Evolutionary conservation across 2,329 filamentous ascomycete genomes (phyloP).

Genomic region (Calonectria pteridis): DNA sequence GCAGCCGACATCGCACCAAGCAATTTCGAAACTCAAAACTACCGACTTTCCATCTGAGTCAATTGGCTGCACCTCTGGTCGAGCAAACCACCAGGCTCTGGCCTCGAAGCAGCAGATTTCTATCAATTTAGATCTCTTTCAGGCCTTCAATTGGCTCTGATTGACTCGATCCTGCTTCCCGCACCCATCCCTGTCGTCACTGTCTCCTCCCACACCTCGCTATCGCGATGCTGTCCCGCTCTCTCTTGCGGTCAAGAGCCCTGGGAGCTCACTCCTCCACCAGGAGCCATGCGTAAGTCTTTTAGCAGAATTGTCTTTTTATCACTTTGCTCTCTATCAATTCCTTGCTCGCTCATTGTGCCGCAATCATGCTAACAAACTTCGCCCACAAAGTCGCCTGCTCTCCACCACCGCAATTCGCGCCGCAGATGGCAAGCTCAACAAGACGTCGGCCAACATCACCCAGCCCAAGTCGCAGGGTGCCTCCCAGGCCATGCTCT

Average conservation of each 20-base stretch:
- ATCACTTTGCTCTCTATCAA: not conserved
- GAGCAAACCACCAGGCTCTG: constrained; percentile 24
- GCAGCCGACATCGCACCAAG: constrained; percentile 47
- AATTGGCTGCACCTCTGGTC: constrained; percentile 9
- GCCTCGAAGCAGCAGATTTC: constrained; percentile 26
- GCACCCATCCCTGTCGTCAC: constrained; percentile 13
- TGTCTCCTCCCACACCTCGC: constrained; percentile 12
- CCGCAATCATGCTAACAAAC: constrained; percentile 16
- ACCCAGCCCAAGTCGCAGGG: constrained; percentile 99
- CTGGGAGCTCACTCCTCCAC: constrained; percentile 42
- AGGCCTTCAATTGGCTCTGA: constrained; percentile 38
- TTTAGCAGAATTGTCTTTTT: not conserved
- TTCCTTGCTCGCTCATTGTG: not conserved
- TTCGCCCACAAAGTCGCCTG: constrained; percentile 55
- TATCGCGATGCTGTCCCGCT: constrained; percentile 47
- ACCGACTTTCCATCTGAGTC: constrained; percentile 10
- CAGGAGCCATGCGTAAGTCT: constrained; percentile 44
- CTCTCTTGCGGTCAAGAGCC: constrained; percentile 45
- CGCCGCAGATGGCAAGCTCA: constrained; percentile 71
- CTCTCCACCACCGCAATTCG: constrained; percentile 64
- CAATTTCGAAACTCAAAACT: constrained; percentile 34
- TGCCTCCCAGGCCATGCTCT: constrained; percentile 98
- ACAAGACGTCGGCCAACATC: constrained; percentile 86
- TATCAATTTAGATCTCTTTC: constrained; percentile 22
- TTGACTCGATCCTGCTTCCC: constrained; percentile 3